Base-by-base conservation (phyloP, 164 flowering plant genomes). In the Annona squamosa region DNA sequence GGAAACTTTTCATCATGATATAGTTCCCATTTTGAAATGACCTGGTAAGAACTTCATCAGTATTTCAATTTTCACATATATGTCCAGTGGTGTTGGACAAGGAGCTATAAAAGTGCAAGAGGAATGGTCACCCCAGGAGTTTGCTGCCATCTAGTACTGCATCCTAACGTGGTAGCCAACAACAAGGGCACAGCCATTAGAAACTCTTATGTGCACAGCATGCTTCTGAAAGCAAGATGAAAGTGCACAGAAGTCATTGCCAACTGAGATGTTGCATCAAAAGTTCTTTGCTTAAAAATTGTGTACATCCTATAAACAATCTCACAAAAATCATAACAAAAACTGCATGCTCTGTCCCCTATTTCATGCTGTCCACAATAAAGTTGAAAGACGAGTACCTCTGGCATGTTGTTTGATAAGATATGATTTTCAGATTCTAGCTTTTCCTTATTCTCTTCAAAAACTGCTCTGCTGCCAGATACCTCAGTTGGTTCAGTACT, bases 381-480 rank as follows among this genome's bases (percentile, higher is more conserved):
- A 42, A 66, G 46, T 9, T 3, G 46, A 46, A 18, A n/a, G 13
- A 68, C 59, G 16, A 48, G 45, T 78, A 88, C 93, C 89, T 82
- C 73, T 43, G 70, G 76, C 56, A 26, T 72, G 56, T 81, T 79
- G 71, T 76, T 80, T 42, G 78, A 10, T 46, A 63, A 61, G 10
- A 46, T 62, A 70, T 79, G 76, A 68, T 75, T 74, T 10, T 74
- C 45, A 52, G 81, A 72, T 26, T 65, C 16, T 62, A 71, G 48
- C 44, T 78, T 71, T 18, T 26, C 44, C 63, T 73, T 81, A 75
- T 52, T 70, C 72, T 80, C 79, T 69, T 77, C 78, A 46, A 76
- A 47, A 71, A 62, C 48, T 48, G 70, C 46, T 17, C 72, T 18
- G 69, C 26, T 45, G 48, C 80, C 84, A 69, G 74, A 68, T 63